Evolutionary conservation across 2,329 filamentous ascomycete genomes (phyloP).

Genomic region (Fusarium tricinctum): DNA sequence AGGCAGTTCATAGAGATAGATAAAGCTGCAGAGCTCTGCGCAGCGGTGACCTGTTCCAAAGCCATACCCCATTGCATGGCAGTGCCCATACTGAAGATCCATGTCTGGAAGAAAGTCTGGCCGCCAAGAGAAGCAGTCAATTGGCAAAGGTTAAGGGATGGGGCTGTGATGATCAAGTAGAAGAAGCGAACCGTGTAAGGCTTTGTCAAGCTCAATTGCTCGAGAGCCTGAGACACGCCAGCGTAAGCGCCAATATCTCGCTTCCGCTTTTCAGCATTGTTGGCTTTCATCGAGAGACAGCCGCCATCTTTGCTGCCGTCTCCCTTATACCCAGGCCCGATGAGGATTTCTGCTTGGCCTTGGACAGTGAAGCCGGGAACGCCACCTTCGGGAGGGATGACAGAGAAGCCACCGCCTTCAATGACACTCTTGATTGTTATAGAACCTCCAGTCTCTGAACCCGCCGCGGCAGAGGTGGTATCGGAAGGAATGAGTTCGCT

Average conservation of each 20-base stretch:
- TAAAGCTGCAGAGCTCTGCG: background rate
- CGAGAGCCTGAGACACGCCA: slow-evolving; percentile 15
- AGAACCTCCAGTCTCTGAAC: background rate
- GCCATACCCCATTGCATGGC: slow-evolving; percentile 12
- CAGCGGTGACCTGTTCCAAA: slow-evolving; percentile 6
- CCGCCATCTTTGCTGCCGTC: slow-evolving; percentile 7
- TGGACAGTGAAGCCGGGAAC: slow-evolving; percentile 7
- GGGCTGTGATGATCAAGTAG: slow-evolving; percentile 1
- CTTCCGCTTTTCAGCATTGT: background rate
- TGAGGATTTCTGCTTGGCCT: slow-evolving; percentile 1
- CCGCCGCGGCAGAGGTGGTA: background rate
- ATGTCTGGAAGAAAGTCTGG: slow-evolving; percentile 9
- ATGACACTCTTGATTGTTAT: slow-evolving; percentile 4
- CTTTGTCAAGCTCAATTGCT: slow-evolving; percentile 2
- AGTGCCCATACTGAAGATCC: background rate
- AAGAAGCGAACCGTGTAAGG: slow-evolving; percentile 39
- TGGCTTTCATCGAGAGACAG: slow-evolving; percentile 6
- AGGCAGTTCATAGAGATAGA: slow-evolving; percentile 18
- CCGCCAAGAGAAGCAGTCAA: slow-evolving; percentile 29
- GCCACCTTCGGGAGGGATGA: background rate
- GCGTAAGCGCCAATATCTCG: slow-evolving; percentile 2
- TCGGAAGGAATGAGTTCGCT: background rate
- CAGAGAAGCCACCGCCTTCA: slow-evolving; percentile 3
- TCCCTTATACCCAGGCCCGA: slow-evolving; percentile 16
- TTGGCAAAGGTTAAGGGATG: slow-evolving; percentile 15